Evolutionary conservation across 106 monocot species (phyloP).

Genomic region (Agapanthus africanus): DNA sequence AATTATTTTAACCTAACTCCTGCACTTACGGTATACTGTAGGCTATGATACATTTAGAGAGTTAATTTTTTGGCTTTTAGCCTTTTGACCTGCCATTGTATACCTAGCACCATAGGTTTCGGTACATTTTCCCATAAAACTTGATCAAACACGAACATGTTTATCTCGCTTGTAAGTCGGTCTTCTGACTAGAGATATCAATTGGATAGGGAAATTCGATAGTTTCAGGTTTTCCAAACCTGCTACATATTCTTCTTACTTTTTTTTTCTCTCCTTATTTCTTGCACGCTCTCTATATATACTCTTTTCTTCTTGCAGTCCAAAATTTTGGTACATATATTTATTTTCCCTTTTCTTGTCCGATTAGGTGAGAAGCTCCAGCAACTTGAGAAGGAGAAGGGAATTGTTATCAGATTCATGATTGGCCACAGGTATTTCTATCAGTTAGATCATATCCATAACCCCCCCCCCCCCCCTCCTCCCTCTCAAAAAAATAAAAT

Average conservation of each 20-base stretch:
- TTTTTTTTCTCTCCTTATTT: not conserved
- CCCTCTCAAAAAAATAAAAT: too few species aligned
- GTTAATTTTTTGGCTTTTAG: not conserved
- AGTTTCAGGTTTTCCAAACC: not conserved
- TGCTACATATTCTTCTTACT: not conserved
- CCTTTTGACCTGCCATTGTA: not conserved
- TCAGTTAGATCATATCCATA: not conserved
- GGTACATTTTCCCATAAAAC: not conserved
- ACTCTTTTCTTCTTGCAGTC: not conserved
- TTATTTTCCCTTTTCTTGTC: not conserved
- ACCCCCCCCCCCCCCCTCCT: too few species aligned
- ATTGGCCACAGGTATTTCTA: slow-evolving; percentile 83
- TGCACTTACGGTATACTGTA: too few species aligned
- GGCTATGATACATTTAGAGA: not conserved
- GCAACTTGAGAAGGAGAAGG: slow-evolving; percentile 81
- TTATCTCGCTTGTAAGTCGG: not conserved
- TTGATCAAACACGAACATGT: not conserved
- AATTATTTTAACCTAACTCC: too few species aligned
- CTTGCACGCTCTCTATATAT: not conserved
- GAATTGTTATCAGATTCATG: slow-evolving; percentile 87
- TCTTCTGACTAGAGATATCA: not conserved
- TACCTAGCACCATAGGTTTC: not conserved
- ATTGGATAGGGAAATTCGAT: not conserved
- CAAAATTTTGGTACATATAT: not conserved
- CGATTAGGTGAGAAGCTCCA: slow-evolving; percentile 65